Conservation (phyloP, 2,329 filamentous ascomycete genomes). For the Colletotrichum noveboracense region DNA sequence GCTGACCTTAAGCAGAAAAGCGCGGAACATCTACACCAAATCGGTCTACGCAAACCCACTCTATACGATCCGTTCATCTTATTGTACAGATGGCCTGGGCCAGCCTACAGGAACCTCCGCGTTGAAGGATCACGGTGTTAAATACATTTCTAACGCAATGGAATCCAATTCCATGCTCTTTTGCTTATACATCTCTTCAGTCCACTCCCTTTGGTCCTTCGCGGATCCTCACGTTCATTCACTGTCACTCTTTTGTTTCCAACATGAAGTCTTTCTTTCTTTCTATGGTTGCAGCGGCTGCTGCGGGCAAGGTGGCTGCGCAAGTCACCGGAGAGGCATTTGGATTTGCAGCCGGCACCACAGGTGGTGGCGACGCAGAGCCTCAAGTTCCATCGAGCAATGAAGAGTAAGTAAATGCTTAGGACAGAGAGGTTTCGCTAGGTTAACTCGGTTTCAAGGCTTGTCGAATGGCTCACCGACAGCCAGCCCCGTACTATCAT, state of each 20-base stretch:
- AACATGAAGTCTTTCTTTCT: background rate
- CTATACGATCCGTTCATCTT: background rate
- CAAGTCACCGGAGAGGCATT: background rate
- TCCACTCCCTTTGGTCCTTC: background rate
- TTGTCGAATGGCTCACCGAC: background rate
- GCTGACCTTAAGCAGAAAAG: background rate
- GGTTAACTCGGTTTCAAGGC: background rate
- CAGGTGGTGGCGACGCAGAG: background rate
- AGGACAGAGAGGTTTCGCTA: rapidly evolving
- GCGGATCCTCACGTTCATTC: background rate
- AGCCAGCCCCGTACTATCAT: background rate
- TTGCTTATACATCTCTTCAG: background rate
- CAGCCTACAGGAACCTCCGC: background rate
- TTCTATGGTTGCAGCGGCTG: background rate
- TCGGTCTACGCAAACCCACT: background rate
- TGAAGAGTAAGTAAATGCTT: background rate
- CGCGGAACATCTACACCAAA: background rate
- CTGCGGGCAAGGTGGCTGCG: background rate
- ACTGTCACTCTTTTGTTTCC: background rate
- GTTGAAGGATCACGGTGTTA: background rate
- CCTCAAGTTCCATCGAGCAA: background rate
- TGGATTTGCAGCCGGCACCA: background rate
- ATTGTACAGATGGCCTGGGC: background rate
- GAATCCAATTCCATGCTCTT: background rate
- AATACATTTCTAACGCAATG: background rate